These are phyloP conservation scores for Tylopilus cervinicoccineus DNA, from an alignment of 768 basidiomycete genomes.

Conservation along the genomic window DNA sequence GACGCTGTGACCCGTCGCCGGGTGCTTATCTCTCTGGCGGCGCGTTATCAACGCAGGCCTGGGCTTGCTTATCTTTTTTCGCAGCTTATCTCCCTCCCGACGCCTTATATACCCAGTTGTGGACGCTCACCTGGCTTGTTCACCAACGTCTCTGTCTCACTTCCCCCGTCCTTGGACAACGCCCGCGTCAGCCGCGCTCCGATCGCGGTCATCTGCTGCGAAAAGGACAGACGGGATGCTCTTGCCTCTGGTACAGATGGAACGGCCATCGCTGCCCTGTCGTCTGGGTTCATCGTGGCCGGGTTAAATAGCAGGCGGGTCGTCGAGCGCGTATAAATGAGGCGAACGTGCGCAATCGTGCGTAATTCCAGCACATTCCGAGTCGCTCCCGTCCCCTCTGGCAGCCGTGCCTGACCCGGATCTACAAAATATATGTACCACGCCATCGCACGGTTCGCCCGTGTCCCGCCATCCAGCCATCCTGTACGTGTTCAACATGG, in stretches of 20 bases:
- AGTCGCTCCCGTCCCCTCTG: neutral
- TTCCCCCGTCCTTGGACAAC: constrained; percentile 10
- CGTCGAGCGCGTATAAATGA: constrained; percentile 4
- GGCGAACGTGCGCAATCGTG: constrained; percentile 13
- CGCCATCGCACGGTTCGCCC: neutral
- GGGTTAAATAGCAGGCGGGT: constrained; percentile 10
- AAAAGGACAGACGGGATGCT: constrained; percentile 7
- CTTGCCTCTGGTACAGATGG: constrained; percentile 4
- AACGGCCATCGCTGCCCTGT: constrained; percentile 6
- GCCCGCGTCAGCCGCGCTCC: constrained; percentile 14
- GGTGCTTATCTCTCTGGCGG: constrained; percentile 17
- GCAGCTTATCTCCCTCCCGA: constrained; percentile 13
- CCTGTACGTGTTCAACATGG: too few relatives aligned
- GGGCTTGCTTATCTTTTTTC: constrained; percentile 17
- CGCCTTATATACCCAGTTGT: constrained; percentile 2
- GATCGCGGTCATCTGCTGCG: constrained; percentile 19
- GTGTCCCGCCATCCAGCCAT: neutral
- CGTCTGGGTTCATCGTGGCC: neutral
- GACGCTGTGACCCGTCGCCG: too few relatives aligned
- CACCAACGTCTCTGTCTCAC: constrained; percentile 9
- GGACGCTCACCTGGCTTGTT: constrained; percentile 13
- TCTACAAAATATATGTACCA: neutral
- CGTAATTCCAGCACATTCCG: neutral
- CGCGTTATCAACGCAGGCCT: constrained; percentile 11
- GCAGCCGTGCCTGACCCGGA: constrained; percentile 9